Percentiles rank a stretch among this genome's conserved stretches.
phyloP scores from a whole-genome alignment of 768 basidiomycete species.

The Amyloporia xantha region DNA sequence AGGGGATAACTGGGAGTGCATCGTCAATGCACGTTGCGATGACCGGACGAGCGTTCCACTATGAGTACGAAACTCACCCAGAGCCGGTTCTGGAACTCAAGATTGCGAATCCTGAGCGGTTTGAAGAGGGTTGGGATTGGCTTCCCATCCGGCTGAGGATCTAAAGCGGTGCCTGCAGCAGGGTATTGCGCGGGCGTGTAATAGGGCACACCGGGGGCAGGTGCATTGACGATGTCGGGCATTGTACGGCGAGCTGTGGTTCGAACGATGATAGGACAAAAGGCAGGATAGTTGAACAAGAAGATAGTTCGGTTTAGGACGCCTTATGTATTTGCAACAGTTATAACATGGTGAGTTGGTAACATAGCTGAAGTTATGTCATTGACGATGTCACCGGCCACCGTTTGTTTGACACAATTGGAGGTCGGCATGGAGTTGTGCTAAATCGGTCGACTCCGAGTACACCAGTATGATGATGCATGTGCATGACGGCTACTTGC shows the following conservation, averaged over 20 bases:
- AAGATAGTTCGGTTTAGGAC: too few relatives aligned
- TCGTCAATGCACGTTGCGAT: background rate
- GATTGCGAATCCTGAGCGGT: constrained; percentile 38
- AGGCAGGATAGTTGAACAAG: too few relatives aligned
- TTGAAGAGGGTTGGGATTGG: constrained; percentile 41
- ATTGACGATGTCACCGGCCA: background rate
- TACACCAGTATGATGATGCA: too few relatives aligned
- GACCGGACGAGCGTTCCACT: too few relatives aligned
- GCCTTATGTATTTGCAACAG: background rate
- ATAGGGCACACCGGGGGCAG: constrained; percentile 36
- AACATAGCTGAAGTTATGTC: background rate
- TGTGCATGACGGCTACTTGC: too few relatives aligned
- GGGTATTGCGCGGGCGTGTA: constrained; percentile 43
- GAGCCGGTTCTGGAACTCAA: constrained; percentile 25
- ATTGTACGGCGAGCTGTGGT: background rate
- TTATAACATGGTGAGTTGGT: background rate
- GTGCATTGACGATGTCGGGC: constrained; percentile 25
- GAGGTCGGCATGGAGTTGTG: too few relatives aligned
- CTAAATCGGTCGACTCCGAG: too few relatives aligned
- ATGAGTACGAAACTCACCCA: constrained; percentile 11
- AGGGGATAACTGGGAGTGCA: constrained; percentile 37
- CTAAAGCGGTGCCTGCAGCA: constrained; percentile 36
- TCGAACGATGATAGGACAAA: background rate
- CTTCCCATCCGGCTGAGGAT: constrained; percentile 22
- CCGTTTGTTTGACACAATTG: too few relatives aligned